Evolutionary conservation across 2,329 filamentous ascomycete genomes (phyloP), one percentile per base, ranked within the genome.

Genomic region (Pseudohalonectria lignicola): DNA sequence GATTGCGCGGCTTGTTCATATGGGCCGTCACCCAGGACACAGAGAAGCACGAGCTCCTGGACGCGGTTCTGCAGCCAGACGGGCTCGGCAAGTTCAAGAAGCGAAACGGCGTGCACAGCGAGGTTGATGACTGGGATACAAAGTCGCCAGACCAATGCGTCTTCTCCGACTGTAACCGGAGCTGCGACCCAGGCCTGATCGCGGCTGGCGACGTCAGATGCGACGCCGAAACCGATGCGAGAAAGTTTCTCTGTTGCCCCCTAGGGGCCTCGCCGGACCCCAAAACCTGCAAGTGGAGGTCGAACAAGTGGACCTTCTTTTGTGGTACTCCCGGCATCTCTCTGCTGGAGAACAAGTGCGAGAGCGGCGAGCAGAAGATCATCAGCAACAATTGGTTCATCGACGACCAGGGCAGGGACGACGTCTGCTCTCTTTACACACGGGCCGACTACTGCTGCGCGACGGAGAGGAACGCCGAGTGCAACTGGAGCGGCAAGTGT

Each of bases 1-100:
- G 57, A 11, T 41, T 60, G 8, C 40, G 46, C 15, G 48, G 48
- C 31, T 37, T 47, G 12, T 39, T 53, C 30, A 47, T 53, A 18
- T 54, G 52, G 52, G 48, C 49, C 20, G 39, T 51, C 23, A 46
- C 47, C 39, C 47, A 41, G 25, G 50, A 52, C 41, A 39, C 40
- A 21, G 31, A 20, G 15, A 36, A 45, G 32, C 39, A 28, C 16
- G 25, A 11, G 12, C 20, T 28, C 19, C 36, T 41, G n/a, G 7
- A 15, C 13, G 35, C 23, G n/a, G 25, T 37, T 5, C 28, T 34
- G 29, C 28, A 34, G 15, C 37, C 37, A 9, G 32, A 35, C 17
- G 19, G 23, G 15, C 25, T 40, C 5, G 38, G 32, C 10, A 20
- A 28, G n/a, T 28, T 28, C 26, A 28, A 5, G 26, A n/a, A 28